Evolutionary conservation across 2,329 filamentous ascomycete genomes (phyloP).

Genomic region (Clathrospora elynae): DNA sequence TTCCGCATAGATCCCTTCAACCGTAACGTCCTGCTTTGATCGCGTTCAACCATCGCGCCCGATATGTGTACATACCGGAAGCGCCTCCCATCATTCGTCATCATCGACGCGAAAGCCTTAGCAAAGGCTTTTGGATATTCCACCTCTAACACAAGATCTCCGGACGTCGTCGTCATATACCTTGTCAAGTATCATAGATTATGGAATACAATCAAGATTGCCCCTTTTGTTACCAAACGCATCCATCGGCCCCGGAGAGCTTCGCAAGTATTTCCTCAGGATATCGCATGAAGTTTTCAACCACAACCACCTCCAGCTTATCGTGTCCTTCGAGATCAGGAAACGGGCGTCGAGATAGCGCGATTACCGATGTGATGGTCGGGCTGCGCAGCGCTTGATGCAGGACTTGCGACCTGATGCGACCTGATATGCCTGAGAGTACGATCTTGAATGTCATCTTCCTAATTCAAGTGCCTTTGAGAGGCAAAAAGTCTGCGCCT

Average conservation of each 20-base stretch:
- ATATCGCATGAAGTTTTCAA: conserved; percentile 21
- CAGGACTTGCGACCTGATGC: conserved; percentile 19
- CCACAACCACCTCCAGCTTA: conserved; percentile 21
- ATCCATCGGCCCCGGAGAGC: conserved; percentile 19
- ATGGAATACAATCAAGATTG: neutral
- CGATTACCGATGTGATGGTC: conserved; percentile 21
- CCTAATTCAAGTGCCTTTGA: neutral
- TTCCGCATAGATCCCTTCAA: conserved; percentile 19
- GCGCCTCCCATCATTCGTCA: conserved; percentile 11
- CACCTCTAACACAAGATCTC: conserved; percentile 17
- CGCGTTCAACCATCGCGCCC: conserved; percentile 16
- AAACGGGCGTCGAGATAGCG: conserved; percentile 17
- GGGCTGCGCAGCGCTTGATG: conserved; percentile 15
- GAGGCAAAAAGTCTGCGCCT: neutral
- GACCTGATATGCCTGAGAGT: conserved; percentile 18
- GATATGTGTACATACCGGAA: conserved; percentile 24
- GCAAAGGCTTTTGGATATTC: conserved; percentile 23
- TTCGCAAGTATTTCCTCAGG: conserved; percentile 18
- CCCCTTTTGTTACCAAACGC: conserved; percentile 20
- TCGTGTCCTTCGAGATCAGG: conserved; percentile 13
- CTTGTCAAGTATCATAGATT: conserved; percentile 15
- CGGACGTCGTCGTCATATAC: conserved; percentile 26
- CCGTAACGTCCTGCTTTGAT: conserved; percentile 19
- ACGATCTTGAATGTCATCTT: conserved; percentile 22
- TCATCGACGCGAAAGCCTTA: conserved; percentile 12